Percentiles rank a stretch among this genome's conserved stretches.
Evolutionary conservation across 352 stramenopile genomes (phyloP).

Genomic region (Thalassiosira ordinaria): DNA sequence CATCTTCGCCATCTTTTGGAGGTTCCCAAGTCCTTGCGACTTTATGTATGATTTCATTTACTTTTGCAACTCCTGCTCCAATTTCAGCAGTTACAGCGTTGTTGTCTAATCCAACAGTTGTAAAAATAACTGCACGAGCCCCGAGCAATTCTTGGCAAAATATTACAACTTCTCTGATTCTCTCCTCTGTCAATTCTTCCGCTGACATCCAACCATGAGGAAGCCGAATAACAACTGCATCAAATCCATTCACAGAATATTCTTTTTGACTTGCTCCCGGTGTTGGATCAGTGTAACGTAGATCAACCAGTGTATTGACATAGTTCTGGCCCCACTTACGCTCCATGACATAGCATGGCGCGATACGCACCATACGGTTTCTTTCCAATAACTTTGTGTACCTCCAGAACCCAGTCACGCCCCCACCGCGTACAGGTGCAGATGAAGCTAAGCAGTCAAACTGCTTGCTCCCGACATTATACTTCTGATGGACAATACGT

Average conservation of each 20-base stretch:
- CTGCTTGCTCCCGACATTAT: not conserved
- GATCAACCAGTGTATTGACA: conserved; percentile 1
- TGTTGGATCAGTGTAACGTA: conserved; percentile 13
- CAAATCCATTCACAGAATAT: conserved; percentile 36
- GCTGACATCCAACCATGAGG: conserved; percentile 42
- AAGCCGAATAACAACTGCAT: conserved; percentile 47
- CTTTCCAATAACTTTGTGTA: conserved; percentile 44
- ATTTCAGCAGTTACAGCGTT: not conserved
- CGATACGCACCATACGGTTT: not conserved
- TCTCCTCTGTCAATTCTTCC: conserved; percentile 26
- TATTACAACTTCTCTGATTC: conserved; percentile 13
- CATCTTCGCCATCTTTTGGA: not conserved
- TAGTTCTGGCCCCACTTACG: conserved; percentile 21
- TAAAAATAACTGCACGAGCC: not conserved
- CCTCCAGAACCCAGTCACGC: conserved; percentile 41
- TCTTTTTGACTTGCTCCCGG: not conserved
- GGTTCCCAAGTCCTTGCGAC: not conserved
- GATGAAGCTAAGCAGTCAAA: conserved; percentile 25
- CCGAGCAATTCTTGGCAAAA: conserved; percentile 1
- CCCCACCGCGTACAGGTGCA: conserved; percentile 39
- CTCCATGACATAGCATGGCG: conserved; percentile 1
- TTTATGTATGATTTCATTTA: not conserved
- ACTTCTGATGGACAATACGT: conserved; percentile 18
- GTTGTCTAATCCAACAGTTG: not conserved
- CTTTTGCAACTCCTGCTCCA: not conserved